Percentiles rank a stretch among this genome's conserved stretches.
Conservation (phyloP, 2,329 filamentous ascomycete genomes). For the Claviceps paspali region DNA sequence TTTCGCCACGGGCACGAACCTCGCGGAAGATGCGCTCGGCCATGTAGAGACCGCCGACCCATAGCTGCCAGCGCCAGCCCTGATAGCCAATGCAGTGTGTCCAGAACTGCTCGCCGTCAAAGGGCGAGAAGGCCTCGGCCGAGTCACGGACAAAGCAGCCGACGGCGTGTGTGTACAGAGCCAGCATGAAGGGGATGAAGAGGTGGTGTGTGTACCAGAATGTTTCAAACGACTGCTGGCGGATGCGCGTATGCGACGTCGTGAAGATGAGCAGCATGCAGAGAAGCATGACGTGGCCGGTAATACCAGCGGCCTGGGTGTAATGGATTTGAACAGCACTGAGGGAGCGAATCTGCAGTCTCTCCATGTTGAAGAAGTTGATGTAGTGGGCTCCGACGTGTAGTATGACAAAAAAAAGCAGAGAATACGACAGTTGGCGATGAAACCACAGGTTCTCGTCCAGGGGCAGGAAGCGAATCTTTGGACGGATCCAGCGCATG, state of each 20-base stretch:
- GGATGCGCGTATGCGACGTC: constrained; percentile 80
- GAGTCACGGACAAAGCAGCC: constrained; percentile 93
- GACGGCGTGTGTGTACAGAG: constrained; percentile 86
- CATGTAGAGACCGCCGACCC: constrained; percentile 73
- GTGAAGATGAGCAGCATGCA: constrained; percentile 99
- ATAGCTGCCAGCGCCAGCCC: constrained; percentile 93
- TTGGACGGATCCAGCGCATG: constrained; percentile 70
- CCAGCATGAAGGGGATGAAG: constrained; percentile 91
- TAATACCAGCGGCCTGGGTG: constrained; percentile 74
- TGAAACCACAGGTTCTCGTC: constrained; percentile 98
- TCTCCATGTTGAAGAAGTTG: constrained; percentile 96
- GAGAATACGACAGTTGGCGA: constrained; percentile 77
- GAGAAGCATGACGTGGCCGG: constrained; percentile 94
- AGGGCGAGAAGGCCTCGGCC: constrained; percentile 57
- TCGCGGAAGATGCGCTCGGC: constrained; percentile 83
- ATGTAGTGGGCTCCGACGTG: constrained; percentile 81
- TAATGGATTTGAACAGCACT: constrained; percentile 87
- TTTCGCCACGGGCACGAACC: constrained; percentile 66
- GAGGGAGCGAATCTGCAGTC: constrained; percentile 62
- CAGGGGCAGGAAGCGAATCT: constrained; percentile 76
- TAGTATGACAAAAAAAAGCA: constrained; percentile 66
- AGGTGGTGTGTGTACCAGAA: constrained; percentile 99
- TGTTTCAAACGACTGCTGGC: constrained; percentile 93
- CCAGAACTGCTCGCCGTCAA: constrained; percentile 74
- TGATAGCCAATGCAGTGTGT: constrained; percentile 86